These are phyloP conservation scores for Echinosophora koreensis DNA, from an alignment of 306 rosid species.

Conservation along the genomic window DNA sequence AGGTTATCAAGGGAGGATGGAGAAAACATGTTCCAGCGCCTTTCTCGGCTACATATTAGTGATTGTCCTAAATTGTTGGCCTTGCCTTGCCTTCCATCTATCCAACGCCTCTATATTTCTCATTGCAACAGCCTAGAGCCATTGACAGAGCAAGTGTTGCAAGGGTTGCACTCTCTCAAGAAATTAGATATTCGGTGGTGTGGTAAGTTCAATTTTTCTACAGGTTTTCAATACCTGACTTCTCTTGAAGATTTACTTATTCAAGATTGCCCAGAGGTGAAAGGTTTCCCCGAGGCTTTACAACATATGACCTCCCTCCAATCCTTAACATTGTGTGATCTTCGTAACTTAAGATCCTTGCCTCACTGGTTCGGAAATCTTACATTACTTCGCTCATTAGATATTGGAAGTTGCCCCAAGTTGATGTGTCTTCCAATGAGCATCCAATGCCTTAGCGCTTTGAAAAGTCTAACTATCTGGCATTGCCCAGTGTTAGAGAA, in stretches of 20 bases:
- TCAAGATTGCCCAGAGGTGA: neutral
- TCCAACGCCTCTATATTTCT: neutral
- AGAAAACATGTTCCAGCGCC: constrained; percentile 26
- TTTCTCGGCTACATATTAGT: neutral
- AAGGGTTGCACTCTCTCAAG: neutral
- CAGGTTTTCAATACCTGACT: constrained; percentile 27
- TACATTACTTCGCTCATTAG: neutral
- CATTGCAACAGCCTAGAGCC: constrained; percentile 1
- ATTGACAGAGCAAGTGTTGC: constrained; percentile 25
- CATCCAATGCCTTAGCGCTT: constrained; percentile 12
- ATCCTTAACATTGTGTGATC: neutral
- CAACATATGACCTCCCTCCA: constrained; percentile 4
- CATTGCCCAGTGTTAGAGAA: constrained; percentile 14
- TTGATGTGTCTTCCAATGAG: constrained; percentile 20
- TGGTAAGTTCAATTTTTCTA: neutral
- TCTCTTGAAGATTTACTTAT: neutral
- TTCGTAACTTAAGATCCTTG: constrained; percentile 32
- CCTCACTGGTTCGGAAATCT: constrained; percentile 42
- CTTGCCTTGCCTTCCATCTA: constrained; percentile 37
- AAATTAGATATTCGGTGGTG: neutral
- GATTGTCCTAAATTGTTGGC: constrained; percentile 31
- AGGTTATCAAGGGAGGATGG: constrained; percentile 34
- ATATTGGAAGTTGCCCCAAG: neutral
- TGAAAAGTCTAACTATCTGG: neutral
- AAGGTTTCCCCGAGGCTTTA: constrained; percentile 34